Conservation (phyloP, 2,329 filamentous ascomycete species). For the Fusarium neocosmosporiellum region DNA sequence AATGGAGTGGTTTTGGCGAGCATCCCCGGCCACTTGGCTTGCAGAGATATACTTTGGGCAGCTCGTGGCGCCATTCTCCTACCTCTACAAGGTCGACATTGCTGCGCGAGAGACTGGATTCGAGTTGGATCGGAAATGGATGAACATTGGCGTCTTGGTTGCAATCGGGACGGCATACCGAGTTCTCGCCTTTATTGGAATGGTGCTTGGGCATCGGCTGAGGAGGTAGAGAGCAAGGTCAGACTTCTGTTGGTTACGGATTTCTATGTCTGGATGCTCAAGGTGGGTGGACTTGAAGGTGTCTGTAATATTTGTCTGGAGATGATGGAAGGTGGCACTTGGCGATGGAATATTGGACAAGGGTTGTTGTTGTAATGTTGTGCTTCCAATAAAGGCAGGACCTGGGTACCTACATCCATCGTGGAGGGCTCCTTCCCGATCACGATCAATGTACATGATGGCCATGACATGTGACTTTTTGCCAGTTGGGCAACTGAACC, state of each 20-base stretch:
- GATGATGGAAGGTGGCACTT: not conserved
- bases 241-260: not conserved
- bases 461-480: constrained; percentile 7
- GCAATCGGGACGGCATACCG: constrained; percentile 58
- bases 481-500: not conserved
- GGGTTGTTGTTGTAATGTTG: not conserved
- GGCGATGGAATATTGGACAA: not conserved
- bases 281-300: not conserved
- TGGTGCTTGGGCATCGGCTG: constrained; percentile 37
- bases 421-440: not conserved
- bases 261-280: not conserved
- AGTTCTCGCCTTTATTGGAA: constrained; percentile 51
- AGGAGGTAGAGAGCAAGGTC: constrained; percentile 26
- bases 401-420: not conserved
- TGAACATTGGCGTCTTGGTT: constrained; percentile 58
- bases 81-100: constrained; percentile 62
- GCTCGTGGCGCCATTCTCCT: constrained; percentile 59
- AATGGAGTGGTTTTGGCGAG: constrained; percentile 66
- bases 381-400: constrained; percentile 6
- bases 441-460: constrained; percentile 1
- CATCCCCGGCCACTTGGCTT: constrained; percentile 65
- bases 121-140: constrained; percentile 55
- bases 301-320: not conserved
- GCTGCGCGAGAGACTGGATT: constrained; percentile 59
- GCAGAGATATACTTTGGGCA: constrained; percentile 67